Evolutionary conservation across 2,329 filamentous ascomycete genomes (phyloP), one percentile per base, ranked within the genome.

Genomic region (Arthrinium puccinioides): DNA sequence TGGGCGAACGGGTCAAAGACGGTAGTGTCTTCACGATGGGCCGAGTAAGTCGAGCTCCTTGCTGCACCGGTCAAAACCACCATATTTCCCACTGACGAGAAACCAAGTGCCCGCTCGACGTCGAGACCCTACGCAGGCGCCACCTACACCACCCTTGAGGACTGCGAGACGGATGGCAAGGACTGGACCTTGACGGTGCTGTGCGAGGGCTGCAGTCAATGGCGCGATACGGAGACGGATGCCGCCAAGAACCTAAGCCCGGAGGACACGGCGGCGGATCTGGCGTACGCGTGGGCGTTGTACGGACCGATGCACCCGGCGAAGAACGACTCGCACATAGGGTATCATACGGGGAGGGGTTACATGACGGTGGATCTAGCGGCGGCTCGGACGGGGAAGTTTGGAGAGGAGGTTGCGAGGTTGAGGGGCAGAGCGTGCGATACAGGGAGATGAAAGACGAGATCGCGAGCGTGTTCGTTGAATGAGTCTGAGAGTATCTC

Each of bases 181-280:
- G 62, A 66, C 51, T 66, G 62, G 62, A 57, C 55, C 3, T 42
- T 64, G 38, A 63, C 52, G 16, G 55, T 54, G 11, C 49, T 64
- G 14, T 63, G 60, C 51, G 52, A 55, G 38, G 63, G 62, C 24
- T 61, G 61, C 44, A 64, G 59, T 40, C 42, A 49, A 2, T 65
- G 57, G 56, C 14, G 8, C 16, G 30, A 32, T 19, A 21, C 15
- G 21, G 30, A 6, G 3, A 15, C 21, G 6, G 32, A 8, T 23
- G 15, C 25, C 13, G 9, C 18, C 11, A 5, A 14, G 11, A 11
- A 14, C 6, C 23, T 35, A 13, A 23, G 26, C 16, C 32, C 32
- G 11, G 23, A 14, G 9, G 21, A 21, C 10, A 11, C 23, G 16
- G 14, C 14, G 9, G 21, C 32, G 11, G 14, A 20, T 9, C 10